A percentile compares a stretch with the other conserved stretches of the same genome.
Conservation (phyloP, 257 asterid genomes). For the Agastache rugosa region DNA sequence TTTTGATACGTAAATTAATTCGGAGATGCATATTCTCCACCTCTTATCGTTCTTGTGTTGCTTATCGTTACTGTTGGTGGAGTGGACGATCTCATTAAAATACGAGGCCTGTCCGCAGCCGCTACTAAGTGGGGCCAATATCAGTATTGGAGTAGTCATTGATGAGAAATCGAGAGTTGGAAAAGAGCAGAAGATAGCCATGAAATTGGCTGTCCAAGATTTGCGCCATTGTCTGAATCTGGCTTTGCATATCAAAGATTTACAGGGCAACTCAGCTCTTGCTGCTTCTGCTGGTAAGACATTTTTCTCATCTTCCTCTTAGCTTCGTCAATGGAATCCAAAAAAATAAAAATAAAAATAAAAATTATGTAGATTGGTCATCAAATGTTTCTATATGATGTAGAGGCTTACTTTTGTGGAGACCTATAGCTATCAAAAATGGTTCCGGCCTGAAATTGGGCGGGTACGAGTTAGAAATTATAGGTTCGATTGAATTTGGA, state of each 20-base stretch:
- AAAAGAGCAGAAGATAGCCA: conserved; percentile 60
- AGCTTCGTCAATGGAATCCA: no score
- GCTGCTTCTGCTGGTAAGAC: conserved; percentile 56
- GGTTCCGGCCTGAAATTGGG: no score
- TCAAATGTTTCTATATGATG: neutral
- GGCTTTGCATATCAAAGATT: conserved; percentile 40
- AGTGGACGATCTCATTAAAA: neutral
- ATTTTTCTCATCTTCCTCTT: neutral
- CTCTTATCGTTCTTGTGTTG: neutral
- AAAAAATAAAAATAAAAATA: no score
- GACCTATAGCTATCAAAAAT: no score
- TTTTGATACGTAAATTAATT: no score
- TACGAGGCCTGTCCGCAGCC: neutral
- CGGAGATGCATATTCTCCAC: conserved; percentile 6
- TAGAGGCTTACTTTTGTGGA: neutral
- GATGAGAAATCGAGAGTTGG: conserved; percentile 53
- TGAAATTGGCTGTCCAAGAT: conserved; percentile 58
- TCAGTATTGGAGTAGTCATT: conserved; percentile 48
- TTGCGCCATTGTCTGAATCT: conserved; percentile 42
- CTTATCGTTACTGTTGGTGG: neutral
- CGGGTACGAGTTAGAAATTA: no score
- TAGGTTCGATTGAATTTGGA: no score
- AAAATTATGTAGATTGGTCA: neutral
- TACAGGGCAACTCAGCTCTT: conserved; percentile 40
- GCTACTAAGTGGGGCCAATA: neutral